Conservation (phyloP, 495 filamentous ascomycete genomes). For the Penicillium bovifimosum region DNA sequence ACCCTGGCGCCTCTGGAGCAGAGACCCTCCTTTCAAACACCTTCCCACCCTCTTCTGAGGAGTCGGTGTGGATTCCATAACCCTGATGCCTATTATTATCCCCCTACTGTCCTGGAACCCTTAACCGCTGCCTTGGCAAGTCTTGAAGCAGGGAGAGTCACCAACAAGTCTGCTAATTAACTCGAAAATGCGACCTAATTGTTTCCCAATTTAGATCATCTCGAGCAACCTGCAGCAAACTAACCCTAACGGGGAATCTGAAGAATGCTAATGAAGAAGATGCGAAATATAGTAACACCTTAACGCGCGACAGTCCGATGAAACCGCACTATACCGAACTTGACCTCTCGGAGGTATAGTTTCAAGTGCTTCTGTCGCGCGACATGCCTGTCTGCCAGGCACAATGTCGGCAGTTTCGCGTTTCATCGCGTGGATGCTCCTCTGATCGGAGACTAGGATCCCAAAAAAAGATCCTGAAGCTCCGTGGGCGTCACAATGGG, state of each 20-base stretch:
- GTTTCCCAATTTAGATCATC: constrained; percentile 40
- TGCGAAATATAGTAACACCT: constrained; percentile 45
- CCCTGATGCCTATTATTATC: constrained; percentile 24
- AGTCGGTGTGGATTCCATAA: constrained; percentile 11
- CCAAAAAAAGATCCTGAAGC: constrained; percentile 29
- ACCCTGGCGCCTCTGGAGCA: constrained; percentile 2
- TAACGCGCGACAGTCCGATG: constrained; percentile 42
- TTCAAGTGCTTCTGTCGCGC: constrained; percentile 26
- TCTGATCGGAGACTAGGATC: constrained; percentile 25
- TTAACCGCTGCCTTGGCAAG: constrained; percentile 23
- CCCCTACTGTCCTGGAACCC: neutral
- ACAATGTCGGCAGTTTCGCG: constrained; percentile 32
- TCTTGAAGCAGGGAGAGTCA: constrained; percentile 12
- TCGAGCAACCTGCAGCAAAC: constrained; percentile 21
- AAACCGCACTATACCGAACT: constrained; percentile 32
- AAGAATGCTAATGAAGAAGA: constrained; percentile 24
- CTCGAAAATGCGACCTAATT: constrained; percentile 24
- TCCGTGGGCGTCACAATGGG: constrained; percentile 33
- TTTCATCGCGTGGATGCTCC: constrained; percentile 26
- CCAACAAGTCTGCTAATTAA: constrained; percentile 23
- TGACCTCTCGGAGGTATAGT: constrained; percentile 8
- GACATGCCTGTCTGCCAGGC: constrained; percentile 14
- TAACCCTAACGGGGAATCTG: constrained; percentile 28
- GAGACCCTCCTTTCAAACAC: neutral
- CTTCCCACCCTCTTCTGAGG: neutral